These are phyloP conservation scores for Scutellaria baicalensis DNA, from an alignment of 257 asterid species.

Conservation along the genomic window DNA sequence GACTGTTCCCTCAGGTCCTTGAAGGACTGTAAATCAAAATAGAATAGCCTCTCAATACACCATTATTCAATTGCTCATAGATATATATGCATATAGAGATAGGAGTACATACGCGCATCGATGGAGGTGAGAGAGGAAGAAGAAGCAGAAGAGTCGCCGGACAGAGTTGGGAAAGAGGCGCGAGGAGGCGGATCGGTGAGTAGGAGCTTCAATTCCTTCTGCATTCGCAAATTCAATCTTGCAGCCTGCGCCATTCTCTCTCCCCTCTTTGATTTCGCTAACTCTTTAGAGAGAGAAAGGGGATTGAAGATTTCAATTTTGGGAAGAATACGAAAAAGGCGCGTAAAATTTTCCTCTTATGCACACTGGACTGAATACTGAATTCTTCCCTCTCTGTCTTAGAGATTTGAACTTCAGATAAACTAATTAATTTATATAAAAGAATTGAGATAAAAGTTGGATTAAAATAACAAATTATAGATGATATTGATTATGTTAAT, in stretches of 20 bases:
- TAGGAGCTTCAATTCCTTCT: conserved; percentile 71
- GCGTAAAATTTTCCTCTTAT: too few relatives aligned
- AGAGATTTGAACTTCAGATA: too few relatives aligned
- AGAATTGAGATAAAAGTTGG: too few relatives aligned
- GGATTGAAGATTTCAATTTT: not conserved
- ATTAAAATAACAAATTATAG: too few relatives aligned
- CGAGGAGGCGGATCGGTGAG: conserved; percentile 80
- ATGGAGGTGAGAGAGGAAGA: conserved; percentile 49
- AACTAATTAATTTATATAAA: too few relatives aligned
- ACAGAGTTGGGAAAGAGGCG: conserved; percentile 63
- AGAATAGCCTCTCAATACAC: not conserved
- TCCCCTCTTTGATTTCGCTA: not conserved
- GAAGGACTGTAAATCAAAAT: conserved; percentile 33
- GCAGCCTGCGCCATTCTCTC: conserved; percentile 70
- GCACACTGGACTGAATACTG: too few relatives aligned
- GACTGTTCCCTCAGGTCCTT: conserved; percentile 75
- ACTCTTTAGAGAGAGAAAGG: too few relatives aligned
- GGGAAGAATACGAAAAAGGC: too few relatives aligned
- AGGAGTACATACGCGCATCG: conserved; percentile 38
- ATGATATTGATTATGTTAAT: too few relatives aligned
- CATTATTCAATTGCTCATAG: not conserved
- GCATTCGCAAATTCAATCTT: conserved; percentile 69
- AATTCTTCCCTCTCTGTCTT: too few relatives aligned
- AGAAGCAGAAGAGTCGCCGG: conserved; percentile 30
- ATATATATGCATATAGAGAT: not conserved